A percentile compares a stretch with the other conserved stretches of the same genome.
Evolutionary conservation across 495 filamentous ascomycete genomes (phyloP).

Genomic region (Letharia columbiana): DNA sequence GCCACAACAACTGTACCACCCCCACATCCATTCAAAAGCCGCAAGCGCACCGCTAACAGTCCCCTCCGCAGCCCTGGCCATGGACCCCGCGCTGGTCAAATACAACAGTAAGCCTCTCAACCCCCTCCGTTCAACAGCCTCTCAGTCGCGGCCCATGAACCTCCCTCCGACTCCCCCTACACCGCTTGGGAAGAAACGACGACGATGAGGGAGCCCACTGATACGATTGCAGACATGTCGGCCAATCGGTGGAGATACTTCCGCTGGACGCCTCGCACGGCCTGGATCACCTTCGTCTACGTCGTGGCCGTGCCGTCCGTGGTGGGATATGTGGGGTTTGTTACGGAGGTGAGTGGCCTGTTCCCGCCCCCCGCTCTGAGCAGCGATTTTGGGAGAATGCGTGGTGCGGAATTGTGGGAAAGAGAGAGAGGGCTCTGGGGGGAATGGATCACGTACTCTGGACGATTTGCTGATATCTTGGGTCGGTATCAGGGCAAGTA

Average conservation of each 20-base stretch:
- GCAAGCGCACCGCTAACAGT: slow-evolving; percentile 15
- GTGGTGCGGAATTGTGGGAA: not conserved
- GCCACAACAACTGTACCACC: slow-evolving; percentile 28
- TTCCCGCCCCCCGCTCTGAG: not conserved
- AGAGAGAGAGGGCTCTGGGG: slow-evolving; percentile 10
- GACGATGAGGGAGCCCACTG: not conserved
- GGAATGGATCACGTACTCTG: slow-evolving; percentile 12
- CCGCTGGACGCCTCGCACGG: slow-evolving; percentile 79
- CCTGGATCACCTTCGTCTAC: slow-evolving; percentile 67
- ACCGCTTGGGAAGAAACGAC: not conserved
- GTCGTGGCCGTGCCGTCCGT: slow-evolving; percentile 58
- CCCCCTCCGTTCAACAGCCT: slow-evolving; percentile 9
- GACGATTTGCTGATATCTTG: slow-evolving; percentile 2
- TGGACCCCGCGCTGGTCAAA: slow-evolving; percentile 74
- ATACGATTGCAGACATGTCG: slow-evolving; percentile 58
- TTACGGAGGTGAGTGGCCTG: slow-evolving; percentile 63
- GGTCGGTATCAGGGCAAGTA: slow-evolving; percentile 61
- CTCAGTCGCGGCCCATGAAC: not conserved
- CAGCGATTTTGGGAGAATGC: not conserved
- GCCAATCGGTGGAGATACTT: slow-evolving; percentile 90
- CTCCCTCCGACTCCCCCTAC: not conserved
- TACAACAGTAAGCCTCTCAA: slow-evolving; percentile 54
- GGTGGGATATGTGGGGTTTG: slow-evolving; percentile 61
- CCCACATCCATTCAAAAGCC: not conserved
- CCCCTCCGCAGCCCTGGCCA: slow-evolving; percentile 41